Evolutionary conservation across 768 basidiomycete species (phyloP), one percentile per base, ranked within the genome.

Genomic region (Suillus fuscotomentosus): DNA sequence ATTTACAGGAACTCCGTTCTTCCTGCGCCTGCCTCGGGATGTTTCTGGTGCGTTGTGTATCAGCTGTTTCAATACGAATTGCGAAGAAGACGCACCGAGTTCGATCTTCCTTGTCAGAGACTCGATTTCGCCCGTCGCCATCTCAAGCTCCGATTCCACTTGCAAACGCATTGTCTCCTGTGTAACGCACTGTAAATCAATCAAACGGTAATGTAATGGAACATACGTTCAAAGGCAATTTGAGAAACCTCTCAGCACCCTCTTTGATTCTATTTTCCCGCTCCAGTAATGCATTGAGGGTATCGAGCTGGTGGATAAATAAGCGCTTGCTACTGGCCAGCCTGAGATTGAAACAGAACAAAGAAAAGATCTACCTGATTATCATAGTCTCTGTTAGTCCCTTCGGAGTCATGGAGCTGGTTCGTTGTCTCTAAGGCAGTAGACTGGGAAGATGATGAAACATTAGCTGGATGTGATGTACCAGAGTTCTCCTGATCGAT

Each of bases 191-290:
- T 41, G 38, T 38, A 31, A 20, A 60, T 39, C 3, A 60, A 38
- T 60, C 59, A 22, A 39, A 62, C 9, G 20, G 3, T 0, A 13
- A 59, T 59, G 57, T 42, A 8, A 17, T 42, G 20, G 57, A 20
- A 31, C 74, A 27, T 69, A 88, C 88, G 54, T 81, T 81, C 47
- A 87, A 71, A 39, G 82, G 77, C 77, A 92, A 88, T 69, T 87
- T 87, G 15, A 97, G 80, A 66, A 98, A 83, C 69, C 91, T 95
- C 80, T 96, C 94, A 1, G 95, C 95, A 13, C 95, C 95, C 75
- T 95, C 94, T 73, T 88, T 94, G 66, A 97, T 94, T 62, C 90
- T 83, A 66, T 86, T 87, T 77, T 95, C 90, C 65, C 91, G 82
- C 61, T 86, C 85, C 22, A 96, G 80, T 70, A 88, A 86, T 61